Base-by-base conservation (phyloP, 192 early-diverging fungal species). In the Coemansia sp. region DNA sequence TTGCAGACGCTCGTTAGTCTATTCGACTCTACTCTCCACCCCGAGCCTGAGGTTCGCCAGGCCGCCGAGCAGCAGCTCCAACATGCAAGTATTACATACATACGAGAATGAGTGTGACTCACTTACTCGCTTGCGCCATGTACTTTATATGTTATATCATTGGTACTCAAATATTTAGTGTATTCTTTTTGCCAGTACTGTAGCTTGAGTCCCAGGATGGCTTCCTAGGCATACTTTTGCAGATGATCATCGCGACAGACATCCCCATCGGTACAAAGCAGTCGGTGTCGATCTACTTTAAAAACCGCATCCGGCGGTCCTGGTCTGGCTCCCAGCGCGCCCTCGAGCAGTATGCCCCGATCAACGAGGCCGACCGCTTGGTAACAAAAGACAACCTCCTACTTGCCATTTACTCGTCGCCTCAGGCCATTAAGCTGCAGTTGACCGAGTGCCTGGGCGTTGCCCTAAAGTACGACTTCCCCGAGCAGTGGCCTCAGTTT, bases 21-120 rank as follows among this genome's bases (percentile, higher is more conserved):
- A 29, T 93, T 96, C 75, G 86, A 86, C 64, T 87, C 90, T 27
- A 93, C 95, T 27, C 85, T 90, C 74, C 87, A 92, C 67, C 85
- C 91, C 33, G 93, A 95, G 67, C 87, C 87, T 13, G 83, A 88
- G 59, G 83, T 92, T 31, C 93, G 92, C 75, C 90, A 91, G 66
- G 88, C 87, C 67, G 95, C 93, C 27, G 95, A 97, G 72, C 68
- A 86, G 62, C 87, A 92, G 63, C 86, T 97, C 66, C 88, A 90
- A 78, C 85, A 87, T 84, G 91, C 72, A 78, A 70, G 81, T 44
- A 16, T 14, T 6, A 3, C 9, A 87, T 72, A 53, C 14, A 27
- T 17, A 35, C 4, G 39, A n/a, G 3, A 17, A 7, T 14, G 19
- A 3, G 3, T 17, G n/a, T 14, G 27, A 13, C 41, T 35, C 56